phyloP scores from a whole-genome alignment of 2,329 filamentous ascomycete genomes.

The Aspergillus hiratsukae region DNA sequence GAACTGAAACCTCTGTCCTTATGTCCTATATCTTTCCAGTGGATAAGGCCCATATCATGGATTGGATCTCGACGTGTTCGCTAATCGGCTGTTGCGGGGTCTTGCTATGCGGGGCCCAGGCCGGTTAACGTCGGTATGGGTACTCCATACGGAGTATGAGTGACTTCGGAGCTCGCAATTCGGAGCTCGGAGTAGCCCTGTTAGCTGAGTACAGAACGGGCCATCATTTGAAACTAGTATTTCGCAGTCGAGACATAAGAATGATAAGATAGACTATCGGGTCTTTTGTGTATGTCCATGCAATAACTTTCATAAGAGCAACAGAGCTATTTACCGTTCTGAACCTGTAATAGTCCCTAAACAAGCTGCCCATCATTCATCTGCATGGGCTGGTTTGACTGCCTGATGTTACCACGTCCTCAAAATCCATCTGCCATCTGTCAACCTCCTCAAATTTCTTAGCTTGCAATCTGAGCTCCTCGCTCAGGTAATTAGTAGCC shows the following conservation, averaged over 20 bases:
- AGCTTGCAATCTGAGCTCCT: constrained; percentile 33
- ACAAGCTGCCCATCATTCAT: constrained; percentile 2
- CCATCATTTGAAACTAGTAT: not conserved
- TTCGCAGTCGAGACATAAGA: not conserved
- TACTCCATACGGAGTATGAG: not conserved
- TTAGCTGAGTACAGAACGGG: not conserved
- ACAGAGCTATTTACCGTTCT: not conserved
- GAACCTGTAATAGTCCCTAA: not conserved
- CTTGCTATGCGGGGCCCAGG: constrained; percentile 15
- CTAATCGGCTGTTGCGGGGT: constrained; percentile 5
- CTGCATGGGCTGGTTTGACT: constrained; percentile 19
- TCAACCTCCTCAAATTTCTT: constrained; percentile 41
- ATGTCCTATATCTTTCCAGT: not conserved
- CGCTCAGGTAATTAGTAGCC: constrained; percentile 25
- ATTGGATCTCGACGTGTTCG: not conserved
- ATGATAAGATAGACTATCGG: not conserved
- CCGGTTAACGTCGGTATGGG: not conserved
- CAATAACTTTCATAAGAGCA: too few species aligned
- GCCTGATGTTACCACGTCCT: constrained; percentile 31
- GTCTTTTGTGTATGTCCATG: not conserved
- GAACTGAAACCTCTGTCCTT: not conserved
- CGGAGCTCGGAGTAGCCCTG: not conserved
- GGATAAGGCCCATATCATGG: not conserved
- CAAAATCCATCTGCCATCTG: constrained; percentile 42
- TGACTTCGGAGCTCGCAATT: too few species aligned